Evolutionary conservation across 345 rosid genomes (phyloP), one percentile per base, ranked within the genome.

Genomic region (Eucalyptus cladocalyx): DNA sequence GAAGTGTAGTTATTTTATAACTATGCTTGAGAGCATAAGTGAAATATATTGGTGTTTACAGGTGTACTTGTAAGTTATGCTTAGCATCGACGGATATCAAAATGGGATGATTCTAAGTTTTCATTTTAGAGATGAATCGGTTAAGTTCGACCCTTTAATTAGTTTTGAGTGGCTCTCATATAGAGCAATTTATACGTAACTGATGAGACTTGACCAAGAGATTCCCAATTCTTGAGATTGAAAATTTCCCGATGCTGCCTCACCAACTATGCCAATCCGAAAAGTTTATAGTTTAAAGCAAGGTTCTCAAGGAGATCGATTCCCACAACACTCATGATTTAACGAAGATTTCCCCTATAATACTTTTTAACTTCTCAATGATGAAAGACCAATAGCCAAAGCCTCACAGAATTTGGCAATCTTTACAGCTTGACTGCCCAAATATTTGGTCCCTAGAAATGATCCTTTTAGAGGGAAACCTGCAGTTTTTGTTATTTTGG

Each of bases 141-240:
- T 67, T 32, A 32, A 14, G 7, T 32, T 32, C 0, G 23, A 67
- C 42, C 2, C 9, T 67, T 0, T 17, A 32, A 67, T 32, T 9
- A 4, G 23, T 67, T 32, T 32, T 1, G 0, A 16, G 6, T 67
- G 21, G 0, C 4, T 9, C 80, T 67, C 11, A 0, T 8, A 4
- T 65, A 2, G 3, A 65, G 37, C 18, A 65, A 8, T 65, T 16
- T 8, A 9, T 18, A 2, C 8, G 76, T n/a, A 65, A 69, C 0
- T 17, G 80, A 17, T 32, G 11, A 69, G 13, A 32, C 6, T 69
- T 32, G 7, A 67, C 4, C 37, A 67, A 8, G 2, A 17, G 6
- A 32, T 32, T 5, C 3, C 23, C 18, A 67, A 16, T 32, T 67
- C 5, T 8, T 3, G 40, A n/a, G 21, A n/a, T 53, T 2, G 23